phyloP scores from a whole-genome alignment of 345 rosid genomes.

The Camelina laxa region DNA sequence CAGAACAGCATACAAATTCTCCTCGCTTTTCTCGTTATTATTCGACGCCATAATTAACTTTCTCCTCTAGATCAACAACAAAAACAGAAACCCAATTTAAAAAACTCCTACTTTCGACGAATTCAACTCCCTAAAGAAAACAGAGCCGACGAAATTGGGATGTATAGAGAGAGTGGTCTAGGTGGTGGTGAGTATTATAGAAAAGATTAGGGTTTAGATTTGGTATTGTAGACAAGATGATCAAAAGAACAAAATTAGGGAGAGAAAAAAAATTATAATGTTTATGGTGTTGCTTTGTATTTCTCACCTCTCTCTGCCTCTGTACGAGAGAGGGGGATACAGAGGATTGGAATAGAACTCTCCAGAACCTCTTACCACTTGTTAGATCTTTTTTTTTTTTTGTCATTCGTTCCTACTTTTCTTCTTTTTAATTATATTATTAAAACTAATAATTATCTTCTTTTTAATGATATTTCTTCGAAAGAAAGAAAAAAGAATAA shows the following conservation, averaged over 20 bases:
- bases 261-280: conserved; percentile 29
- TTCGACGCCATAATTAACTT: conserved; percentile 29
- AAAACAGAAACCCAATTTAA: neutral
- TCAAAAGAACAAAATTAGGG: neutral
- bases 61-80: neutral
- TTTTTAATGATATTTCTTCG: neutral
- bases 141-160: conserved; percentile 22
- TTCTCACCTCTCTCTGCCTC: neutral
- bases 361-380: conserved; percentile 45
- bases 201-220: neutral
- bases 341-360: conserved; percentile 29
- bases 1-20: conserved; percentile 68
- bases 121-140: conserved; percentile 1
- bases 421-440: neutral
- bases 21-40: conserved; percentile 10
- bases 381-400: conserved; percentile 25
- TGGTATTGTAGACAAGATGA: neutral
- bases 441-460: neutral
- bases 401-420: neutral
- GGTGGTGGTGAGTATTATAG: too few relatives aligned
- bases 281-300: too few relatives aligned
- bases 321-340: neutral
- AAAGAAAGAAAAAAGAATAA: too few relatives aligned
- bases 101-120: conserved; percentile 5
- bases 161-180: neutral